These are phyloP conservation scores for Taxawa tesnikishii DNA, from an alignment of 2,329 filamentous ascomycete species.

Conservation along the genomic window DNA sequence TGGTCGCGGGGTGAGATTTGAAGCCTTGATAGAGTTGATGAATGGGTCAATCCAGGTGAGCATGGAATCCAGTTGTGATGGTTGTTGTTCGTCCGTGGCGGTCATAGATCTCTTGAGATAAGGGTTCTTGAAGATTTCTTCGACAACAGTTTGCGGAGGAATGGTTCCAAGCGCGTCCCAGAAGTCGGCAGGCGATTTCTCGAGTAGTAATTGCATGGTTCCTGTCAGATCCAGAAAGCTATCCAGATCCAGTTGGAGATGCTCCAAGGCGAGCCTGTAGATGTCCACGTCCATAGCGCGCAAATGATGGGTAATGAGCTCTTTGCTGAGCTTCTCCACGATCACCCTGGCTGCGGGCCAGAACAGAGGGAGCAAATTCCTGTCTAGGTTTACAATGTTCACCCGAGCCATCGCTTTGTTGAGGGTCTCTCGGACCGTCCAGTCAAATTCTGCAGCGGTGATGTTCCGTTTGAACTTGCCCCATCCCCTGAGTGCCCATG, in stretches of 20 bases:
- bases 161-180: slow-evolving; percentile 82
- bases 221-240: slow-evolving; percentile 59
- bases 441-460: slow-evolving; percentile 67
- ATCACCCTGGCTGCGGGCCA: slow-evolving; percentile 71
- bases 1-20: slow-evolving; percentile 66
- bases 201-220: slow-evolving; percentile 57
- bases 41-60: slow-evolving; percentile 71
- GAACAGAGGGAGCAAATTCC: slow-evolving; percentile 52
- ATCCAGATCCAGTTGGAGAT: slow-evolving; percentile 40
- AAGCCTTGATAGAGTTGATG: slow-evolving; percentile 61
- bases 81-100: slow-evolving; percentile 39
- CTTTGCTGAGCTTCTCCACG: slow-evolving; percentile 57
- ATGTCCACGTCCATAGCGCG: slow-evolving; percentile 65
- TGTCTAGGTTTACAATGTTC: slow-evolving; percentile 39
- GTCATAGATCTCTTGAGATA: slow-evolving; percentile 50
- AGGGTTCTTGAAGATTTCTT: slow-evolving; percentile 67
- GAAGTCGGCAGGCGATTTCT: slow-evolving; percentile 66
- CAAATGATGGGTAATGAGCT: slow-evolving; percentile 65
- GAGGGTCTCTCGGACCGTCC: slow-evolving; percentile 68
- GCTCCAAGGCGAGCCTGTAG: slow-evolving; percentile 47
- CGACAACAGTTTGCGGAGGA: slow-evolving; percentile 67
- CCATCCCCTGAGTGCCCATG: slow-evolving; percentile 61
- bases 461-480: slow-evolving; percentile 52
- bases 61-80: slow-evolving; percentile 45
- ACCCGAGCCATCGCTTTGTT: slow-evolving; percentile 53